Evolutionary conservation across 257 asterid genomes (phyloP).

Genomic region (Nicotiana sylvestris): DNA sequence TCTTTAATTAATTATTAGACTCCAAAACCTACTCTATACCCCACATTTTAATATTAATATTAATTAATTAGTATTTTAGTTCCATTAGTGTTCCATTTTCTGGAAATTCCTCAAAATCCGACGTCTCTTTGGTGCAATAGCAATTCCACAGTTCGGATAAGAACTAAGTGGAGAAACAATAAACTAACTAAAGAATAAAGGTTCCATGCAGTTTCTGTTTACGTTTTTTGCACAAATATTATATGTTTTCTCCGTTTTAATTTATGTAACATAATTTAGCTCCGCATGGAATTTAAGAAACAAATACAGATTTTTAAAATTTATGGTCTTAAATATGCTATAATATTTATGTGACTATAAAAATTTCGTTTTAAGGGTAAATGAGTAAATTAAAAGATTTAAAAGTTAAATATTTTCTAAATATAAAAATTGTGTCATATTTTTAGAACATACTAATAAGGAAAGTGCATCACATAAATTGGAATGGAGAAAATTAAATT

Average conservation of each 20-base stretch:
- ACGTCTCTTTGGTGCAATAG: slow-evolving; percentile 21
- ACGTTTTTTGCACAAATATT: neutral
- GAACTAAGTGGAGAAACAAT: slow-evolving; percentile 17
- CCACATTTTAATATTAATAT: neutral
- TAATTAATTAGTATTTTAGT: neutral
- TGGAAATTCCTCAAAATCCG: slow-evolving; percentile 37
- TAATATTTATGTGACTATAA: no score
- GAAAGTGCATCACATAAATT: no score
- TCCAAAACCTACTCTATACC: slow-evolving; percentile 16
- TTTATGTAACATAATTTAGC: no score
- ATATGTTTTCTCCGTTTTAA: no score
- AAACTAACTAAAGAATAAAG: slow-evolving; percentile 4
- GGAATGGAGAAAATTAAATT: neutral
- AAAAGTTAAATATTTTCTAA: no score
- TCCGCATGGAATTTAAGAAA: no score
- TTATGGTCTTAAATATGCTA: no score
- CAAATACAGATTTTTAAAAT: no score
- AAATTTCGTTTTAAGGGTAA: no score
- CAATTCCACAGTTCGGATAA: slow-evolving; percentile 27
- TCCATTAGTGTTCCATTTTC: slow-evolving; percentile 1
- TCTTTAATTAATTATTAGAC: slow-evolving; percentile 6
- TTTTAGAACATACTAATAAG: no score
- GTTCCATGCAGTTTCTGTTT: slow-evolving; percentile 24
- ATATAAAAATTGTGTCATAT: no score
- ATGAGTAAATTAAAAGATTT: no score